Evolutionary conservation across 73 alveolate species (phyloP), one percentile per base, ranked within the genome.

Genomic region (Symbiodinium pilosum): DNA sequence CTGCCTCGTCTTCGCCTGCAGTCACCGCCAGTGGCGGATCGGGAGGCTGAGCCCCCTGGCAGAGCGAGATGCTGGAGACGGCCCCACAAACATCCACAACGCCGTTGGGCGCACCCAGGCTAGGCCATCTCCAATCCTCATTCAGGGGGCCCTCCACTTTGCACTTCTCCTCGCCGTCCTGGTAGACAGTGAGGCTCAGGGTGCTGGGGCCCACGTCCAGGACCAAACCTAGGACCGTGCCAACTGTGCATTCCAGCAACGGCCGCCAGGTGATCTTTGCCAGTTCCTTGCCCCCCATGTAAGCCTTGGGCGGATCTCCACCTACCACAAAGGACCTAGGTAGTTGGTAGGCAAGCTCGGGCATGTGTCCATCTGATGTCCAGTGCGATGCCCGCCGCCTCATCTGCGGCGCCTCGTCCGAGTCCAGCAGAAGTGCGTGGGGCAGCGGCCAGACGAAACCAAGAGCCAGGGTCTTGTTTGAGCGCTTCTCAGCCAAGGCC

Each of bases 361-460:
- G 95, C 95, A 88, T 88, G 69, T 88, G 95, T 21, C 95, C 95
- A 68, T 88, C 95, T 11, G 86, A 30, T 83, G 87, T 41, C 95
- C 95, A 88, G 20, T 43, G 44, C 11, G 95, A 38, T 26, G 95
- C 95, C 21, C 86, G 86, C 21, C 95, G 86, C 42, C 41, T 88
- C 32, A 40, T 26, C 38, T 64, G 75, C 12, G 81, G 81, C 18
- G 81, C 32, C 84, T 85, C 81, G 28, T 42, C 28, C 32, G 56
- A 20, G 39, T 11, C 43, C 47, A 16, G 11, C 34, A 75, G 32
- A 16, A 52, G 6, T 34, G 47, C 95, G 26, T 88, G 95, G 24
- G 95, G 95, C n/a, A 88, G 47, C 24, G 64, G 95, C 95, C 95
- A 88, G 24, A 64, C 95, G 39, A 88, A 88, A 86, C 95, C 95